Evolutionary conservation across 1,139 yeast genomes (phyloP), one percentile per base, ranked within the genome.

Genomic region (Candida buenavistaensis): DNA sequence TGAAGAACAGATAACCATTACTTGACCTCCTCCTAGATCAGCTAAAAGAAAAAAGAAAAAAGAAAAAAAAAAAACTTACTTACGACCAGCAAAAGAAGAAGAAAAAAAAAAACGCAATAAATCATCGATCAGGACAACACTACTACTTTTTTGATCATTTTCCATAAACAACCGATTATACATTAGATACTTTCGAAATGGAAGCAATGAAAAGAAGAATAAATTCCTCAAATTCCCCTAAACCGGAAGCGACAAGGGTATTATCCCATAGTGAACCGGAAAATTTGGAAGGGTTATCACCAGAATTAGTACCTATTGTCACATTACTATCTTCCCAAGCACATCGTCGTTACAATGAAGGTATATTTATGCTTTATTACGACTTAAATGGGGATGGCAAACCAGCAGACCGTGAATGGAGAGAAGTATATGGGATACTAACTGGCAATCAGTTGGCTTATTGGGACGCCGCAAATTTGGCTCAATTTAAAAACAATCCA

Each of bases 391-490:
- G 85, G 12, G 96, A 89, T 49, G 98, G 97, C 8, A 77, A 82
- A 42, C 92, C 96, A 0, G 76, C 80, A 0, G 88, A 83, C 36
- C 71, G 97, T 34, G 75, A 76, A 50, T 92, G 98, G 98, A 73
- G 75, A 40, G 97, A 92, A 57, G 96, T 89, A 12, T 92, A 85
- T 57, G 97, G 96, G 30, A 88, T 87, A 17, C 68, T 92, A 30
- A 79, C 88, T 6, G 98, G 98, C 11, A 86, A 89, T 40, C 96
- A 89, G 50, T 65, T 92, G 41, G 95, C 97, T 1, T 78, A 87
- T 46, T 90, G 97, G 97, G 90, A 88, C 57, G 95, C 96, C 1
- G 82, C 81, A 28, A 75, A 75, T 43, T 65, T 89, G 42, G 85
- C 86, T 19, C 72, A 68, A 38, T 74, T 67, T 50, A 67, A 68